Base-by-base conservation (phyloP, 2,329 filamentous ascomycete species). In the Cytospora mali region DNA sequence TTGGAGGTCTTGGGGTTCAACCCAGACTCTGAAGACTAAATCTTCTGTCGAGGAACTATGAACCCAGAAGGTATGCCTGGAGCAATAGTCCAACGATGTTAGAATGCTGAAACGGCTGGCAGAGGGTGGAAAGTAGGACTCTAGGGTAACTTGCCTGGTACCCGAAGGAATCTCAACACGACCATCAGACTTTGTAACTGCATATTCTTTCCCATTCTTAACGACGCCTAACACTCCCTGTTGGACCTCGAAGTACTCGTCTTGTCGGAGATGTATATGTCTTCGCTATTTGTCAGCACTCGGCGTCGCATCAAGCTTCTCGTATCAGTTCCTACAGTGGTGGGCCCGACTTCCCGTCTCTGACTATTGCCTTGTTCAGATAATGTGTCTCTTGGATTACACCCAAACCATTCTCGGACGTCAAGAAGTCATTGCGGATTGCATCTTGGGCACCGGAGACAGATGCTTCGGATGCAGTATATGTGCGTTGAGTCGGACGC, bases 231-330 rank as follows among this genome's bases (percentile, higher is more conserved):
- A 28, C 6, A 62, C 52, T 9, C 63, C 63, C 52, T 65, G 59
- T 51, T 53, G 50, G 13, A 65, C 63, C 52, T 65, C 55, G 14
- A 65, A 65, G 6, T 35, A 50, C 31, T 65, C 63, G 11, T 27
- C 39, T 46, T 65, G 63, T 5, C 55, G 55, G 14, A 62, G 27
- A 10, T 64, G 62, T 25, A 64, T 64, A 25, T 64, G 62, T 27
- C 58, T 61, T n/a, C n/a, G n/a, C n/a, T n/a, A n/a, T 6, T 25
- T 29, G 21, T 49, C 25, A 11, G 10, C n/a, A 28, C 18, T 27
- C 6, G 9, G 33, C 13, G 9, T 35, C 14, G 13, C 9, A 13
- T 31, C 29, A 31, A n/a, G n/a, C n/a, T 31, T 31, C 29, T 25
- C 11, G 21, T 31, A 42, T n/a, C 16, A 35, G n/a, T 10, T 33